phyloP scores from a whole-genome alignment of 768 basidiomycete genomes.

The Naganishia kalamii region DNA sequence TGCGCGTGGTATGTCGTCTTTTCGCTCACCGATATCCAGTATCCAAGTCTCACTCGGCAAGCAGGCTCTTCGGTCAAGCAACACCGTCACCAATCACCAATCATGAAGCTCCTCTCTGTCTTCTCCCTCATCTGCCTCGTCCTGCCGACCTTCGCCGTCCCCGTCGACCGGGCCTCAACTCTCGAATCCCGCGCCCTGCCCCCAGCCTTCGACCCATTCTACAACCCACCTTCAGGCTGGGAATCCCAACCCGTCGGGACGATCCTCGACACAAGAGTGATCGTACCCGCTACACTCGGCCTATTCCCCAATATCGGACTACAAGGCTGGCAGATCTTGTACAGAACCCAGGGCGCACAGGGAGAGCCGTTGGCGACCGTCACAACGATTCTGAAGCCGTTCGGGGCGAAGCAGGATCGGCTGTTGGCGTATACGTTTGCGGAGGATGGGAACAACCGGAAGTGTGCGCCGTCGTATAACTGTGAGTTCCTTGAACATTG shows the following conservation, averaged over 20 bases:
- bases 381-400: background rate
- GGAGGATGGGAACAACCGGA: conserved; percentile 8
- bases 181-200: conserved; percentile 2
- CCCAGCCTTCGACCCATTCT: background rate
- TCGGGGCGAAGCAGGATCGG: background rate
- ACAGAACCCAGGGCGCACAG: conserved; percentile 1
- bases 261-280: conserved; percentile 43
- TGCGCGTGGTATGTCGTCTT: too few species aligned
- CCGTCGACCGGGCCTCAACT: background rate
- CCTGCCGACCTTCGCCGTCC: background rate
- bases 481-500: background rate
- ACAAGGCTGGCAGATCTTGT: conserved; percentile 63
- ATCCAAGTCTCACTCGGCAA: too few species aligned
- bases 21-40: too few species aligned
- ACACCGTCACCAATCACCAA: background rate
- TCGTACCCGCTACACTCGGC: conserved; percentile 47
- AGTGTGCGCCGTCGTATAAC: conserved; percentile 19
- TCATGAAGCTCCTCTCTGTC: conserved; percentile 2
- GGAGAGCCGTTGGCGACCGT: conserved; percentile 12
- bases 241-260: conserved; percentile 52
- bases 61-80: too few species aligned
- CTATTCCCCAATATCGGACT: conserved; percentile 59
- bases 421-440: conserved; percentile 15
- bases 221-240: background rate
- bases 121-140: background rate